Percentiles rank a stretch among this genome's conserved stretches.
Evolutionary conservation across 169 alveolate genomes (phyloP).

Genomic region (Babesia bigemina): DNA sequence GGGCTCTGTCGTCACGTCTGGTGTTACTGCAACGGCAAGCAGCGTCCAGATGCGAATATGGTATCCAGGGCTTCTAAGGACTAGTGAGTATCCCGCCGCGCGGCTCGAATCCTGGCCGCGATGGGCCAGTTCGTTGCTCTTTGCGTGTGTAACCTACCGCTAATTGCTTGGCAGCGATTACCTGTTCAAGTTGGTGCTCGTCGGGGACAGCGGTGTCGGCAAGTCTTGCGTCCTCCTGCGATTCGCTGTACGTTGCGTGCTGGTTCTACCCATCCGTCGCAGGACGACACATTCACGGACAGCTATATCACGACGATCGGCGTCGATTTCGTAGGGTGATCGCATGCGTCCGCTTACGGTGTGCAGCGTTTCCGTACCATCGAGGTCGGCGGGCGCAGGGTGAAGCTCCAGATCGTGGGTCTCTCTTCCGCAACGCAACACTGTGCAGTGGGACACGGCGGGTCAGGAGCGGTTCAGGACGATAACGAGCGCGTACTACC

Average conservation of each 20-base stretch:
- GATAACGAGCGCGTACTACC: conserved; percentile 93
- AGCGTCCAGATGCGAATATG: conserved; percentile 36
- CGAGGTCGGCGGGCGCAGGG: conserved; percentile 87
- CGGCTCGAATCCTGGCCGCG: background rate
- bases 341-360: background rate
- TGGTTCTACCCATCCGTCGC: conserved; percentile 1
- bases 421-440: background rate
- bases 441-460: conserved; percentile 94
- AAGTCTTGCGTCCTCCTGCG: conserved; percentile 95
- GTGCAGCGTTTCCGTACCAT: conserved; percentile 87
- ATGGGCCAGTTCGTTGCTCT: background rate
- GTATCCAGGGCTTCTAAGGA: conserved; percentile 57
- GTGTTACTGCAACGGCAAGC: background rate
- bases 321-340: conserved; percentile 79
- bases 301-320: conserved; percentile 88
- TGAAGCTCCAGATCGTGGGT: conserved; percentile 90
- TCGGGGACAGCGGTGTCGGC: conserved; percentile 99
- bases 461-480: conserved; percentile 96
- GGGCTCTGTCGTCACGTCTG: background rate
- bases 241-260: conserved; percentile 83
- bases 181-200: conserved; percentile 93
- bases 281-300: conserved; percentile 87
- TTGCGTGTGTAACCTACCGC: background rate
- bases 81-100: conserved; percentile 43
- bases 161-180: conserved; percentile 80